Evolutionary conservation across 805 yeast species (phyloP).

Genomic region (Kodamaea hsintzibuensis): DNA sequence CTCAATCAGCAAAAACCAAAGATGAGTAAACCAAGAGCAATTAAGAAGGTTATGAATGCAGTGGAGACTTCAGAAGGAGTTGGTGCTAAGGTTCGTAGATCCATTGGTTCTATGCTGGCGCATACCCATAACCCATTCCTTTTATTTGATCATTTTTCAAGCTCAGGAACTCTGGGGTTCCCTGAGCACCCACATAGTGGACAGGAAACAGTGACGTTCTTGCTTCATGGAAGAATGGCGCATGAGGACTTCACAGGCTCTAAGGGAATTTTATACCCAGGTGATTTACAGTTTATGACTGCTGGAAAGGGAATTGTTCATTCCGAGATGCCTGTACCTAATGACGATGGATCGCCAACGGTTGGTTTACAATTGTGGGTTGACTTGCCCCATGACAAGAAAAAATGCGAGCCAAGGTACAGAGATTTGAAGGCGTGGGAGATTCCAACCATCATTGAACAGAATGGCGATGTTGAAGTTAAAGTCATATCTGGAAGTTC

Average conservation of each 20-base stretch:
- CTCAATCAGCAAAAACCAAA: background rate
- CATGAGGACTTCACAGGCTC: conserved; percentile 89
- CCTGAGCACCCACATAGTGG: conserved; percentile 87
- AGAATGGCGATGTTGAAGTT: conserved; percentile 60
- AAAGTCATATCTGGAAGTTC: conserved; percentile 77
- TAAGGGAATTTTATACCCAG: conserved; percentile 73
- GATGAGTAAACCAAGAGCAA: conserved; percentile 25
- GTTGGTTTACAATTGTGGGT: conserved; percentile 88
- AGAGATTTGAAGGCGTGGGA: conserved; percentile 71
- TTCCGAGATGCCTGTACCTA: conserved; percentile 77
- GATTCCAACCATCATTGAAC: conserved; percentile 66
- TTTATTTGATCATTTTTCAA: conserved; percentile 77
- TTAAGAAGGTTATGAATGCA: conserved; percentile 44
- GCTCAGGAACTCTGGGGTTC: conserved; percentile 68
- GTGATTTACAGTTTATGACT: conserved; percentile 92
- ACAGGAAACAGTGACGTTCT: conserved; percentile 72
- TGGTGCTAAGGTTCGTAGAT: conserved; percentile 83
- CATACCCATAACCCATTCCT: conserved; percentile 81
- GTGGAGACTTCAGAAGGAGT: conserved; percentile 80
- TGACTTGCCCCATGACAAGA: conserved; percentile 67
- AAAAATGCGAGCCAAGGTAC: conserved; percentile 69
- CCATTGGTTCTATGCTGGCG: conserved; percentile 68
- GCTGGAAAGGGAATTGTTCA: conserved; percentile 89
- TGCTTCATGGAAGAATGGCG: conserved; percentile 66
- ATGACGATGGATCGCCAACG: conserved; percentile 44